Percentiles rank a stretch among this genome's conserved stretches.
Evolutionary conservation across 805 yeast genomes (phyloP).

Genomic region (Wickerhamomyces tratensis): DNA sequence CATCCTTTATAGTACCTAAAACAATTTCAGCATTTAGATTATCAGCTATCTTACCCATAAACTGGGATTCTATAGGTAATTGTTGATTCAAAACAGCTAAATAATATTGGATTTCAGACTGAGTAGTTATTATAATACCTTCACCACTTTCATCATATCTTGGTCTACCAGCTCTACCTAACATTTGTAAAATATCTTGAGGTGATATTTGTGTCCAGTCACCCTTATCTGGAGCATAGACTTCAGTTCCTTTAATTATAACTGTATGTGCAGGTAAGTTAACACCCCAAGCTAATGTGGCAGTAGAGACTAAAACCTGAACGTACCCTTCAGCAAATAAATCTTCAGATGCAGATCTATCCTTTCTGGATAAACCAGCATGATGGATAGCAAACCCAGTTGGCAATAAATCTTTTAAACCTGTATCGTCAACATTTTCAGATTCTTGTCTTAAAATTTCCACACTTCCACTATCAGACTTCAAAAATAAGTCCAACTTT

Average conservation of each 20-base stretch:
- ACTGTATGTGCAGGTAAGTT: conserved; percentile 94
- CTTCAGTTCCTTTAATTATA: conserved; percentile 86
- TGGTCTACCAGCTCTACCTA: conserved; percentile 98
- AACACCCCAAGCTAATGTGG: conserved; percentile 97
- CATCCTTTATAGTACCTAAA: conserved; percentile 48
- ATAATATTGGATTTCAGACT: conserved; percentile 78
- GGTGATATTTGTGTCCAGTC: conserved; percentile 88
- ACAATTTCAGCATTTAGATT: conserved; percentile 81
- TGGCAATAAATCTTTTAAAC: conserved; percentile 49
- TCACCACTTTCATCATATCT: conserved; percentile 88
- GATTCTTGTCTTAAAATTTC: conserved; percentile 62
- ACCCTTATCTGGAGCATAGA: conserved; percentile 86
- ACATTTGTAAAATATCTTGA: conserved; percentile 91
- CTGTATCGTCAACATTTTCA: conserved; percentile 40
- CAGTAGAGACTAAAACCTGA: conserved; percentile 81
- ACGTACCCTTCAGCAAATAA: conserved; percentile 80
- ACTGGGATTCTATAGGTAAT: conserved; percentile 84
- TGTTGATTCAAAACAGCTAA: conserved; percentile 87
- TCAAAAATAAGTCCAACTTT: conserved; percentile 32
- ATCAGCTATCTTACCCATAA: conserved; percentile 64
- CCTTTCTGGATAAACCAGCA: conserved; percentile 73
- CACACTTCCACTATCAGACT: conserved; percentile 36
- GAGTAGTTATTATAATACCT: conserved; percentile 86
- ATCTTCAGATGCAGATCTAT: conserved; percentile 74
- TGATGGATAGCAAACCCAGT: conserved; percentile 85